Conservation (phyloP, 2,329 filamentous ascomycete genomes). For the Apiospora kogelbergensis region DNA sequence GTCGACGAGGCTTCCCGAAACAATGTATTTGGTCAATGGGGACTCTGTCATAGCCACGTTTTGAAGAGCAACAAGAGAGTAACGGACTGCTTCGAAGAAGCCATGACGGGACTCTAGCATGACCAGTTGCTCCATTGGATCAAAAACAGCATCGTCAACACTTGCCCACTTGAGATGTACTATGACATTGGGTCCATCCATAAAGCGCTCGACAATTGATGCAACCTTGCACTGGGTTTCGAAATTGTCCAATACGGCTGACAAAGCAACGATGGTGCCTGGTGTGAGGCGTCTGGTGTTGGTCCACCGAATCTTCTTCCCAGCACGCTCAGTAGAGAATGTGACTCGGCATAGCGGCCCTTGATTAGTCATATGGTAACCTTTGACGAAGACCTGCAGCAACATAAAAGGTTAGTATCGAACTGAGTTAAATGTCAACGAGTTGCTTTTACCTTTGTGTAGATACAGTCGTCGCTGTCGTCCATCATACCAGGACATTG, state of each 20-base stretch:
- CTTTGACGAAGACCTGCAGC: slow-evolving; percentile 62
- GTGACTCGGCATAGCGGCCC: slow-evolving; percentile 67
- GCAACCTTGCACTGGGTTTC: slow-evolving; percentile 66
- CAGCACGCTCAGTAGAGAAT: slow-evolving; percentile 67
- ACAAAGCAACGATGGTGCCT: slow-evolving; percentile 54
- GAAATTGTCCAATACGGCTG: slow-evolving; percentile 60
- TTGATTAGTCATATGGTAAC: slow-evolving; percentile 60
- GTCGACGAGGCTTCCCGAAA: slow-evolving; percentile 41
- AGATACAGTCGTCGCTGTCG: slow-evolving; percentile 58
- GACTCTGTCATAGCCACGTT: slow-evolving; percentile 49
- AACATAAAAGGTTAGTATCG: neutral
- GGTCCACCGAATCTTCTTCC: slow-evolving; percentile 66
- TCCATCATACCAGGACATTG: slow-evolving; percentile 57
- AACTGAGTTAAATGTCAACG: neutral
- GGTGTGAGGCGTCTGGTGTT: slow-evolving; percentile 52
- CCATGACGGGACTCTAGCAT: slow-evolving; percentile 77
- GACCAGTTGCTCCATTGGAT: slow-evolving; percentile 67
- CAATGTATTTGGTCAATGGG: slow-evolving; percentile 62
- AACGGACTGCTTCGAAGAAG: slow-evolving; percentile 75
- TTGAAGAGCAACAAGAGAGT: slow-evolving; percentile 74
- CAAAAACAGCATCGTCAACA: slow-evolving; percentile 59
- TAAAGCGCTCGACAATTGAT: slow-evolving; percentile 67
- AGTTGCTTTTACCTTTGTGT: slow-evolving; percentile 61
- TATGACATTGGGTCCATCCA: slow-evolving; percentile 66
- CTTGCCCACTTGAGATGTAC: slow-evolving; percentile 75